These are phyloP conservation scores for Monoraphidium neglectum DNA, from an alignment of 139 green algal species.

Conservation along the genomic window DNA sequence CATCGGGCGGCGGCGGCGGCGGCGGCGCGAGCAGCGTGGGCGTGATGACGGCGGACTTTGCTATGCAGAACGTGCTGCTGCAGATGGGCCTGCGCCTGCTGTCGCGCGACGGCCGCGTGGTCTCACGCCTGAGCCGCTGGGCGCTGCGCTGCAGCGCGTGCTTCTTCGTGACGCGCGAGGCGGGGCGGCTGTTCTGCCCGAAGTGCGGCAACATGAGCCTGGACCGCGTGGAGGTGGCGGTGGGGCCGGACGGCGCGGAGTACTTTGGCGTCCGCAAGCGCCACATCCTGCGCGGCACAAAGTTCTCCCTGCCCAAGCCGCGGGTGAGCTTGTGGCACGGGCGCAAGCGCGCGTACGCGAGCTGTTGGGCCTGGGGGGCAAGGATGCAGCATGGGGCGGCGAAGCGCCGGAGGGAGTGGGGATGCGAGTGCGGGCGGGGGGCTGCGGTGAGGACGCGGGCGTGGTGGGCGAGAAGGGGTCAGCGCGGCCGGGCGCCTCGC, in stretches of 20 bases:
- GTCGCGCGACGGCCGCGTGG: constrained; percentile 75
- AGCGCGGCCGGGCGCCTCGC: too few species aligned
- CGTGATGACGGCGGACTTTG: constrained; percentile 89
- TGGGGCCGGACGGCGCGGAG: constrained; percentile 72
- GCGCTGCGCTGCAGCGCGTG: constrained; percentile 90
- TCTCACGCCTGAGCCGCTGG: constrained; percentile 69
- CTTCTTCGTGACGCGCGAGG: constrained; percentile 66
- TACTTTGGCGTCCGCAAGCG: constrained; percentile 81
- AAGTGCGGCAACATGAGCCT: constrained; percentile 91
- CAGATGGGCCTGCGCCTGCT: constrained; percentile 89
- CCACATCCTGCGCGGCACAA: constrained; percentile 81
- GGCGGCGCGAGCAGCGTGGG: constrained; percentile 52
- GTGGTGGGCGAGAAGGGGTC: too few species aligned
- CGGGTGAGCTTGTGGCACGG: too few species aligned
- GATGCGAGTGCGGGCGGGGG: too few species aligned
- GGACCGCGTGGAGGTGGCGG: constrained; percentile 80
- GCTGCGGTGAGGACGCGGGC: too few species aligned
- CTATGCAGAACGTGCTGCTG: constrained; percentile 98
- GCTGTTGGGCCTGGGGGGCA: too few species aligned
- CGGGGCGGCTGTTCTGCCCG: constrained; percentile 88
- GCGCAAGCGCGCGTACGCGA: too few species aligned
- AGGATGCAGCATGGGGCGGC: too few species aligned
- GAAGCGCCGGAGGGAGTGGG: too few species aligned
- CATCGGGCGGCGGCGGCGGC: not conserved
- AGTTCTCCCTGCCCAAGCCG: constrained; percentile 90